These are phyloP conservation scores for Hirsutella rhossiliensis DNA, from an alignment of 2,329 filamentous ascomycete species.

Conservation along the genomic window DNA sequence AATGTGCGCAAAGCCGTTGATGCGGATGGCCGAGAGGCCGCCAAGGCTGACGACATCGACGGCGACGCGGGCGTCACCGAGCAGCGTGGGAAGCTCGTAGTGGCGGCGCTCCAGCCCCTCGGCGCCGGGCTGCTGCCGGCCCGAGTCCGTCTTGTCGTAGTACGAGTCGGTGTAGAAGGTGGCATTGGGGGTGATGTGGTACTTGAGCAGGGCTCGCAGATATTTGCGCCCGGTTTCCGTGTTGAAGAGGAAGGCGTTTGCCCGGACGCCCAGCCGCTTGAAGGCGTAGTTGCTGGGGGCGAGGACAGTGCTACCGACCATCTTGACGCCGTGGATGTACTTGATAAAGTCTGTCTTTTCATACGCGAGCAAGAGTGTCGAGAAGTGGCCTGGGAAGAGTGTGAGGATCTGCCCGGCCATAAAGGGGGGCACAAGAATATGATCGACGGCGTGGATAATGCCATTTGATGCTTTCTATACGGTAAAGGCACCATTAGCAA, in stretches of 20 bases:
- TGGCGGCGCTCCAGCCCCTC: slow-evolving; percentile 27
- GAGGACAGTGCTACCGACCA: slow-evolving; percentile 63
- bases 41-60: slow-evolving; percentile 60
- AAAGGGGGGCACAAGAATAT: slow-evolving; percentile 66
- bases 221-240: slow-evolving; percentile 61
- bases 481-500: background rate
- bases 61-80: slow-evolving; percentile 52
- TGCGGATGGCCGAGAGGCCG: slow-evolving; percentile 57
- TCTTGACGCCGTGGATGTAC: slow-evolving; percentile 39
- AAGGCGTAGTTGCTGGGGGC: slow-evolving; percentile 77
- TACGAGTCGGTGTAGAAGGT: slow-evolving; percentile 78
- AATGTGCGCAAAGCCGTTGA: slow-evolving; percentile 63
- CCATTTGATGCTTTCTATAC: slow-evolving; percentile 61
- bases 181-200: slow-evolving; percentile 62
- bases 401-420: slow-evolving; percentile 37
- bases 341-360: slow-evolving; percentile 60
- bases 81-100: slow-evolving; percentile 61
- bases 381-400: slow-evolving; percentile 65
- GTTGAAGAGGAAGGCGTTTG: slow-evolving; percentile 79
- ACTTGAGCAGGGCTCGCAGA: slow-evolving; percentile 65
- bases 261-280: slow-evolving; percentile 53
- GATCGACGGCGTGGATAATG: slow-evolving; percentile 66
- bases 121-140: slow-evolving; percentile 2
- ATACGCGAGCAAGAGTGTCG: slow-evolving; percentile 64
- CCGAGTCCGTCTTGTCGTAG: slow-evolving; percentile 33